These are phyloP conservation scores for Panicum virgatum DNA, from an alignment of 202 grass and related monocot genomes.

Conservation along the genomic window DNA sequence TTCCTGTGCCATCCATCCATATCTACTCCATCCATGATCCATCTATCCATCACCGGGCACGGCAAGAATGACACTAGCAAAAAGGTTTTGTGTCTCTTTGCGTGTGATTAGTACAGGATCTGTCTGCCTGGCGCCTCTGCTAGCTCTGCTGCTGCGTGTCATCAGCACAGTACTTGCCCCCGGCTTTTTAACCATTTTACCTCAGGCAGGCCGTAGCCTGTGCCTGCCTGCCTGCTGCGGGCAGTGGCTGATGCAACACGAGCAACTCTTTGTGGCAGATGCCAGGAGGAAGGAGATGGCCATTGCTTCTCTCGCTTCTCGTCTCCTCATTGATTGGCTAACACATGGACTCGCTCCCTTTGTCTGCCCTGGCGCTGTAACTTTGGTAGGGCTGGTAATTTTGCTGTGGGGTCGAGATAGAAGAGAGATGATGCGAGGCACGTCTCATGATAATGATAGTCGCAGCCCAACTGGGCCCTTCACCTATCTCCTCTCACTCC, in stretches of 20 bases:
- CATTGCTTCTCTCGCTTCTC: not conserved
- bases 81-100: constrained; percentile 21
- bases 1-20: constrained; percentile 30
- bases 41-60: constrained; percentile 4
- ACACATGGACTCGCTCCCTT: constrained; percentile 35
- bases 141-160: not conserved
- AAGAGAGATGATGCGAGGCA: not conserved
- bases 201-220: constrained; percentile 38
- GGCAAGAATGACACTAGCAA: constrained; percentile 43
- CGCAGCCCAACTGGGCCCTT: not conserved
- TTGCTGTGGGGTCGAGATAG: not conserved
- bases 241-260: constrained; percentile 17
- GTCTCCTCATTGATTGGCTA: constrained; percentile 36
- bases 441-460: not conserved
- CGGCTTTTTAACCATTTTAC: constrained; percentile 53
- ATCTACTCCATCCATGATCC: too few species aligned
- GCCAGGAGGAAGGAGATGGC: not conserved
- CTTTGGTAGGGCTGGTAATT: constrained; percentile 46
- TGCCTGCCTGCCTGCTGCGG: constrained; percentile 15
- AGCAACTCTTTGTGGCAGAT: not conserved
- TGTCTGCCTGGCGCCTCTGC: constrained; percentile 18
- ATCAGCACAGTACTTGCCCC: constrained; percentile 15
- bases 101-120: constrained; percentile 37
- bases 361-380: constrained; percentile 30
- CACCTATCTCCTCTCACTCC: not conserved